Base-by-base conservation (phyloP, 441 rosid species). In the Omphalea diandra region DNA sequence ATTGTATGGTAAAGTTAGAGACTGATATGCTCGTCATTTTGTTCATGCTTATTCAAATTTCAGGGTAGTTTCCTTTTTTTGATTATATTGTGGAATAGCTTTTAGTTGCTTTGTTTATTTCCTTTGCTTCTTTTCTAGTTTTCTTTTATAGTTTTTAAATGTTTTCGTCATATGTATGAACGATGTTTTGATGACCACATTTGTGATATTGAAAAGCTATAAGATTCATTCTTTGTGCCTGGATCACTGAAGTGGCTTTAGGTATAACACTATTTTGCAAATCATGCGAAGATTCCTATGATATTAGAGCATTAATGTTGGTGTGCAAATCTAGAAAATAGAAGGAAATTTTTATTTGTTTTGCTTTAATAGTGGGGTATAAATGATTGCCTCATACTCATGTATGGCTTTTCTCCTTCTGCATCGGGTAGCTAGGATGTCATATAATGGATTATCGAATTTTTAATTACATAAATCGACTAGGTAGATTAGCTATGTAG, bases 1-100 rank as follows among this genome's bases (percentile, higher is more conserved):
- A 92, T 80, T 94, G 98, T 77, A 92, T 87, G 99, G 99, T 94
- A 80, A 77, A 84, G 68, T 67, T 71, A 56, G 33, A 67, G 72
- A 71, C 60, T 71, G 35, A 60, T 65, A 41, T 14, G 26, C 3
- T 3, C 47, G 43, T 20, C 43, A 49, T 57, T 41, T 38, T 31
- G n/a, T 43, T 50, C 18, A 36, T 44, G 27, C 53, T 55, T 20
- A 20, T 46, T 31, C 43, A 26, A 33, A 36, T 26, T 47, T 55
- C 36, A 43, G 29, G 62, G 40, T 43, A 26, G 60, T 27, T 15
- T 65, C 20, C 40, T 57, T 32, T 43, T 20, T 43, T 65, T 18
- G 15, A 7, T 63, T 63, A 43, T 46, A 50, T 72, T 22, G 8
- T 49, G 38, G 1, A 18, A 46, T 49, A 36, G 26, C 31, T 44